phyloP scores from a whole-genome alignment of 2,329 filamentous ascomycete species.

The Cytospora mali region DNA sequence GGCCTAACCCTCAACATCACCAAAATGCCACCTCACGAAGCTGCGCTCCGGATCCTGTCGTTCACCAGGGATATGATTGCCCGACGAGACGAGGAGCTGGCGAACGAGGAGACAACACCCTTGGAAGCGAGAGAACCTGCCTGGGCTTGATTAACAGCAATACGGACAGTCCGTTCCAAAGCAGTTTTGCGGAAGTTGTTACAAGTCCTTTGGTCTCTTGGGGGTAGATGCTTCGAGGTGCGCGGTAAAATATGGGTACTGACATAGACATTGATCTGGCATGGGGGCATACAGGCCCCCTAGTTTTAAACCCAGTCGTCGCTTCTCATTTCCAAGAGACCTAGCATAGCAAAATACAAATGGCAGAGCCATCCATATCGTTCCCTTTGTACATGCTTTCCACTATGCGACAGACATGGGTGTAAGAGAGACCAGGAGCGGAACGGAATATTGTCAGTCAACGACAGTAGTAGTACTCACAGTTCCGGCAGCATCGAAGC shows the following conservation, averaged over 20 bases:
- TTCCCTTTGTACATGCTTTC: background rate
- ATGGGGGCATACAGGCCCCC: slow-evolving; percentile 3
- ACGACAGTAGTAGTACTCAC: background rate
- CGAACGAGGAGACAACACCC: slow-evolving; percentile 27
- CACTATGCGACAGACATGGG: background rate
- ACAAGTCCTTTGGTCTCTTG: background rate
- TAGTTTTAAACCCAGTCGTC: slow-evolving; percentile 18
- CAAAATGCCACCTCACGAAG: slow-evolving; percentile 30
- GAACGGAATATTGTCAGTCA: background rate
- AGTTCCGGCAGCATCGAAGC: background rate
- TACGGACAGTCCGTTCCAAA: background rate
- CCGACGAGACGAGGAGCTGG: slow-evolving; percentile 29
- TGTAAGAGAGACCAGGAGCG: slow-evolving; percentile 12
- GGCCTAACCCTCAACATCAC: slow-evolving; percentile 35
- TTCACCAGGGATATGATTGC: slow-evolving; percentile 32
- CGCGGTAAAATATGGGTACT: background rate
- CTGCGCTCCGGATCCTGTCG: slow-evolving; percentile 35
- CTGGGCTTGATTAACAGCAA: slow-evolving; percentile 13
- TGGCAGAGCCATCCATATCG: slow-evolving; percentile 9
- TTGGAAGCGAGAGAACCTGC: slow-evolving; percentile 25
- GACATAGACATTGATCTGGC: background rate
- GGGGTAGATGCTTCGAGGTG: too few species aligned
- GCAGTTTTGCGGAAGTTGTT: background rate
- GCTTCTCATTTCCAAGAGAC: slow-evolving; percentile 7
- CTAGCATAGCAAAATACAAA: slow-evolving; percentile 4